Evolutionary conservation across 2,329 filamentous ascomycete species (phyloP).

Genomic region (Trichoderma polysporum): DNA sequence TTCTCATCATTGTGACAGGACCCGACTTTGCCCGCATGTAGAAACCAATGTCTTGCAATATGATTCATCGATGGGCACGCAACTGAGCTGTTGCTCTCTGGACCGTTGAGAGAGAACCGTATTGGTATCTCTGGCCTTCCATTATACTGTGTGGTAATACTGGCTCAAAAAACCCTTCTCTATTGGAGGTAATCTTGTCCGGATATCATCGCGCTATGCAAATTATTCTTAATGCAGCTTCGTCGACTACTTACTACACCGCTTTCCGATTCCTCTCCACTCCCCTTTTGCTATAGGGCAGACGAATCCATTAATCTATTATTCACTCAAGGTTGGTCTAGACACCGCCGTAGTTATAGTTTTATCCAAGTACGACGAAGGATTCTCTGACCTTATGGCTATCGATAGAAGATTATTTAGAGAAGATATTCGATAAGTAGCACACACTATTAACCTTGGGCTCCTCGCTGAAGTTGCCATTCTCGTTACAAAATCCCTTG

Average conservation of each 20-base stretch:
- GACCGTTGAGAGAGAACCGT: slow-evolving; percentile 47
- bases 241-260: neutral
- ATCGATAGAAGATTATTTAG: neutral
- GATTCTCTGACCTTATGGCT: neutral
- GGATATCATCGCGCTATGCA: slow-evolving; percentile 56
- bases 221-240: no score
- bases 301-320: neutral
- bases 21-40: slow-evolving; percentile 44
- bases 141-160: slow-evolving; percentile 50
- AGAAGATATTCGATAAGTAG: neutral
- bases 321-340: neutral
- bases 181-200: slow-evolving; percentile 51
- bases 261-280: neutral
- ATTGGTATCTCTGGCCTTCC: slow-evolving; percentile 51
- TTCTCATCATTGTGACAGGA: slow-evolving; percentile 25
- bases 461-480: neutral
- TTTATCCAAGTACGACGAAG: neutral
- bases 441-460: neutral
- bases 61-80: slow-evolving; percentile 55
- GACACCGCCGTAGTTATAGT: neutral
- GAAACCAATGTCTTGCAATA: slow-evolving; percentile 37
- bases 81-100: slow-evolving; percentile 50
- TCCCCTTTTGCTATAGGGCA: neutral
- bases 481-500: neutral
- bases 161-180: slow-evolving; percentile 49